Evolutionary conservation across 2,329 filamentous ascomycete genomes (phyloP), one percentile per base, ranked within the genome.

Genomic region (Penicillium sp.): DNA sequence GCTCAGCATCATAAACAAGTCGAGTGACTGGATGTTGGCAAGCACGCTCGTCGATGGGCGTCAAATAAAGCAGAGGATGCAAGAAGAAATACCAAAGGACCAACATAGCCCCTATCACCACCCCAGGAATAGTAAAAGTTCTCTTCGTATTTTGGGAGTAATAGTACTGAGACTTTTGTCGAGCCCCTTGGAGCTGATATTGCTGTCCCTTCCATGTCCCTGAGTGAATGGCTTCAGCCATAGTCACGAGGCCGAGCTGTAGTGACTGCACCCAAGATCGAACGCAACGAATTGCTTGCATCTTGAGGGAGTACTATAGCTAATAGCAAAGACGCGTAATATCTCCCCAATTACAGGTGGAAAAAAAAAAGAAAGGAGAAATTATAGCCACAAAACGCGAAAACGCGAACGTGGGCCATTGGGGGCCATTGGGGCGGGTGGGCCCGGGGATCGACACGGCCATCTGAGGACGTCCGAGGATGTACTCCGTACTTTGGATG

Each of bases 121-220:
- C 19, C 21, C 50, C 50, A 6, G 50, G 2, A 3, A 42, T 31
- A 17, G 38, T 43, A 31, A 35, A 35, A 2, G 15, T 27, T 33
- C 50, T 41, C 19, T 45, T 43, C 3, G 21, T 35, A 17, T 35
- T 51, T 33, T 25, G 29, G n/a, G 12, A 15, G n/a, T 47, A 21
- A 31, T 31, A 47, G 4, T 31, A 21, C 27, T 31, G 43, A 21
- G 43, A 31, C 4, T 47, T 47, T 4, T 29, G 50, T 35, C 17
- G 50, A 13, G 38, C 29, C 5, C 29, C 29, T 23, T 27, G 37
- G 60, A 55, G 52, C 33, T 52, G 50, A 5, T 58, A 50, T 37
- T 37, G 51, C 13, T 46, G 27, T 33, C 42, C 25, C 17, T 29
- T 52, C 50, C 50, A 52, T 37, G 50, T 52, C 40, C 49, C 49